Evolutionary conservation across 108 stramenopile species (phyloP), one percentile per base, ranked within the genome.

Genomic region (Nitzschia sp.): DNA sequence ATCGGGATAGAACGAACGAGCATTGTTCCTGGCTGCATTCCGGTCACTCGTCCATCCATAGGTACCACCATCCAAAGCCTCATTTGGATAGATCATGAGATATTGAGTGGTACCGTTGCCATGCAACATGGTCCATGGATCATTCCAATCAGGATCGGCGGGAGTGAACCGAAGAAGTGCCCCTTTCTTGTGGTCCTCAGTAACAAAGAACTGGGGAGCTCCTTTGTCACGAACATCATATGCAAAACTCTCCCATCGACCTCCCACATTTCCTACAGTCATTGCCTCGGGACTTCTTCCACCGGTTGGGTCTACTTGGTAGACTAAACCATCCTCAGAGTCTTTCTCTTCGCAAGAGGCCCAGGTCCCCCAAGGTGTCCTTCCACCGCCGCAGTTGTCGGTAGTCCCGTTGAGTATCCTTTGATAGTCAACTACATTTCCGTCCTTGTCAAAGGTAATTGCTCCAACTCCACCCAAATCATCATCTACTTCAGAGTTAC

Each of bases 321-420:
- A 76, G 0, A 74, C 41, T 3, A 29, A 8, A 10, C 73, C 73
- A 29, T n/a, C 26, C n/a, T 14, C 12, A 34, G 59, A 29, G 7
- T 58, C 15, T n/a, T 34, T 26, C 42, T 80, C 79, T 61, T 80
- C 79, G 26, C 79, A 80, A 14, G 64, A 41, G 15, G 75, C 53
- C 66, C 65, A 76, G 0, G 80, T 76, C 1, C 61, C 61, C 72
- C 72, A 79, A 19, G 73, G 74, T 25, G 68, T 79, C 17, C 39
- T 29, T 11, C 80, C 85, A 17, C 85, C 85, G 15, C 66, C 74
- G 63, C 85, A 86, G 41, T 86, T 86, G 52, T 57, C 43, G 39
- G 52, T 62, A 8, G 82, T 86, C 11, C 56, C 57, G 14, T 63
- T n/a, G 10, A 86, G 62, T 40, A 80, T 37, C 66, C 55, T 57